Evolutionary conservation across 176 grass and related monocot genomes (phyloP).

Genomic region (Canna indica): DNA sequence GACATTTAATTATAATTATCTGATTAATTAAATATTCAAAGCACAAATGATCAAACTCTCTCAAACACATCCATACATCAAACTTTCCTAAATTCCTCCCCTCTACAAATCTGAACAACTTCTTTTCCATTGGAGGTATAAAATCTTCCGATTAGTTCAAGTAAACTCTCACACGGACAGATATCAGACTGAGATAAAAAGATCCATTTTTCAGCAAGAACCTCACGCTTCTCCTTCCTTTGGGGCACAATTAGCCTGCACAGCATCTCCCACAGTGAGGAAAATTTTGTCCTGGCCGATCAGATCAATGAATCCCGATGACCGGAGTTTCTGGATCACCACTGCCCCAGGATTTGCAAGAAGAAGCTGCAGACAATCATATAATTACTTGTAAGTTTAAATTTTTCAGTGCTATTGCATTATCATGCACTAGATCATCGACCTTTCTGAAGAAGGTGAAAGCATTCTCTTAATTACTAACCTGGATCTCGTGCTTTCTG

Average conservation of each 20-base stretch:
- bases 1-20: background rate
- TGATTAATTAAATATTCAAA: too few relatives aligned
- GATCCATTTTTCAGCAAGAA: background rate
- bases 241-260: slow-evolving; percentile 45
- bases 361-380: slow-evolving; percentile 33
- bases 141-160: background rate
- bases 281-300: slow-evolving; percentile 67
- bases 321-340: slow-evolving; percentile 58
- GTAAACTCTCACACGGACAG: background rate
- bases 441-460: too few relatives aligned
- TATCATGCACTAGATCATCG: background rate
- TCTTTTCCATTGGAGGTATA: background rate
- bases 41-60: too few relatives aligned
- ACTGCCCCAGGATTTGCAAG: slow-evolving; percentile 53
- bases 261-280: slow-evolving; percentile 49
- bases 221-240: slow-evolving; percentile 16
- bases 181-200: background rate
- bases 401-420: background rate
- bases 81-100: background rate
- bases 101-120: background rate
- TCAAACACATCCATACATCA: background rate
- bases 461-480: too few relatives aligned
- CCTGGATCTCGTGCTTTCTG: slow-evolving; percentile 1
- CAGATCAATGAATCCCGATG: slow-evolving; percentile 35
- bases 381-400: background rate